Base-by-base conservation (phyloP, 768 basidiomycete species). In the Podaxis carcinomalis region DNA sequence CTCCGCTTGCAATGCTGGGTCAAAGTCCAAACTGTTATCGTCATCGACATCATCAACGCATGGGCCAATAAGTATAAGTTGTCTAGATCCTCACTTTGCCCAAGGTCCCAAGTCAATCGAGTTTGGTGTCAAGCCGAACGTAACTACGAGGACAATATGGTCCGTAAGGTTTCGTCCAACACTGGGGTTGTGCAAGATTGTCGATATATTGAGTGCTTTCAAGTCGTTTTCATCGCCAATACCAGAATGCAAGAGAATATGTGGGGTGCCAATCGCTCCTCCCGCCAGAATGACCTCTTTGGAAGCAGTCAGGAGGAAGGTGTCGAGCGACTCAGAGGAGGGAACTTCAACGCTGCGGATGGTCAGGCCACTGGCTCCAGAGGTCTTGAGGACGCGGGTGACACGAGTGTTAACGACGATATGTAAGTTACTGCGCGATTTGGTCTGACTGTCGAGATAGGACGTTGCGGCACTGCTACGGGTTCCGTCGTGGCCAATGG, bases 121-220 rank as follows among this genome's bases (percentile, higher is more conserved):
- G 16, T 37, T 19, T 10, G 59, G 52, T 10, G 44, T 44, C n/a
- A 55, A 32, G 9, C 27, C 19, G 27, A 54, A 61, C 5, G 25
- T 36, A 11, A 40, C n/a, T 36, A 5, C 14, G 25, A 55, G 25
- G 9, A 61, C 19, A 23, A 53, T 58, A 37, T 73, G 73, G 59
- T 74, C 73, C 6, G 64, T 57, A 46, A 76, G 54, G 47, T 72
- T 68, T 51, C 64, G 61, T 25, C 74, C 74, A 28, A 75, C 71
- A 42, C 65, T 65, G 11, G 74, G 69, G 9, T 69, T 59, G 44
- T 73, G 51, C 28, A 72, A 63, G 25, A 72, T 32, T 2, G 69
- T 52, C 21, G 63, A 32, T 50, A 75, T 70, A 4, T 66, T 66
- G 5, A 64, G 40, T 13, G 52, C 50, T 11, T 44, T 40, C n/a